These are phyloP conservation scores for Candolleomyces efflorescens DNA, from an alignment of 768 basidiomycete species.

Conservation along the genomic window DNA sequence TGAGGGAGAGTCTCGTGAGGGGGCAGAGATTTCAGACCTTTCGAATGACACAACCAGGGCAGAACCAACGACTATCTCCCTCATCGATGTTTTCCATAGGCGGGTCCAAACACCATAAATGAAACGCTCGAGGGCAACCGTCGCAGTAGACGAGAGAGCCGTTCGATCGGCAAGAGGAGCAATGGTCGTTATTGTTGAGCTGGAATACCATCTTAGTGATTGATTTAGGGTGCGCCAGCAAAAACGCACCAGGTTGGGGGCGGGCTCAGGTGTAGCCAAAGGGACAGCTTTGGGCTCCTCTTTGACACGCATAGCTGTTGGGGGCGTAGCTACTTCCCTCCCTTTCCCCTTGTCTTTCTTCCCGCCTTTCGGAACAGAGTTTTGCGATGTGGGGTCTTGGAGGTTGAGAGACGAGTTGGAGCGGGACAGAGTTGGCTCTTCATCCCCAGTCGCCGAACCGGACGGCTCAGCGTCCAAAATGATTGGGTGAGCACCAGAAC, in stretches of 20 bases:
- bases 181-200: constrained; percentile 76
- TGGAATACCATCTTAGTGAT: constrained; percentile 18
- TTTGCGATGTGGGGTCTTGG: constrained; percentile 25
- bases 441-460: constrained; percentile 50
- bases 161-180: constrained; percentile 75
- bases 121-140: constrained; percentile 93
- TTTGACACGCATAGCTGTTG: constrained; percentile 40
- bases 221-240: constrained; percentile 8
- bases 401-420: constrained; percentile 53
- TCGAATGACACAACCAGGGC: constrained; percentile 62
- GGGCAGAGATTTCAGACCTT: constrained; percentile 44
- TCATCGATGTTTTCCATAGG: constrained; percentile 88
- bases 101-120: constrained; percentile 95
- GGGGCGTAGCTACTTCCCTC: constrained; percentile 37
- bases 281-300: constrained; percentile 47
- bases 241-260: constrained; percentile 35
- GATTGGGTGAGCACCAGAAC: constrained; percentile 38
- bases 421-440: constrained; percentile 57
- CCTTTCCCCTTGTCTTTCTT: constrained; percentile 54
- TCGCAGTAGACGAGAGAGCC: constrained; percentile 95
- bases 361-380: constrained; percentile 27
- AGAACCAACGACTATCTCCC: constrained; percentile 81
- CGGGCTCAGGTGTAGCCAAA: constrained; percentile 44
- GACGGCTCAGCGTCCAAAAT: constrained; percentile 46
- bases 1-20: constrained; percentile 12